Evolutionary conservation across 331 rosid species (phyloP).

Genomic region (Acacia concinna): DNA sequence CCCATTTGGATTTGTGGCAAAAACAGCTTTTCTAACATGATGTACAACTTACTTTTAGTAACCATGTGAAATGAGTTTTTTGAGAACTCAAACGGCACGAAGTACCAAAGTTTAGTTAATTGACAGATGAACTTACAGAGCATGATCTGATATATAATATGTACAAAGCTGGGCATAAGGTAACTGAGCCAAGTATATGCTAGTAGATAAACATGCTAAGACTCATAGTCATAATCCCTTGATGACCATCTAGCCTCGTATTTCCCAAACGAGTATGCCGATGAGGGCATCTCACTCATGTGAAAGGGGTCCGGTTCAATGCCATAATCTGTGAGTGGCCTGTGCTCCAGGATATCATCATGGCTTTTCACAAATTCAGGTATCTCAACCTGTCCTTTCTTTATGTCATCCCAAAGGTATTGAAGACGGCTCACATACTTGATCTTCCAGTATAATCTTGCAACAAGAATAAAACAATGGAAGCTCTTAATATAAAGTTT

Average conservation of each 20-base stretch:
- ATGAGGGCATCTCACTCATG: conserved; percentile 53
- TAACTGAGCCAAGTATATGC: background rate
- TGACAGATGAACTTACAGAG: conserved; percentile 14
- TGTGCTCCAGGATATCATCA: conserved; percentile 76
- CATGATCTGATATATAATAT: conserved; percentile 21
- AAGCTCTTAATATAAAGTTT: background rate
- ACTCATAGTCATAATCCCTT: conserved; percentile 36
- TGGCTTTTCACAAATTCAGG: conserved; percentile 85
- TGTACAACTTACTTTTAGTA: no score
- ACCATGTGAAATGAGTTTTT: no score
- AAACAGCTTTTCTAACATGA: no score
- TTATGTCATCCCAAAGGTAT: conserved; percentile 88
- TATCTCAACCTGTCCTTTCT: conserved; percentile 75
- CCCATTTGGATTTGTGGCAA: no score
- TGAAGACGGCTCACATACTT: conserved; percentile 84
- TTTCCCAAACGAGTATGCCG: conserved; percentile 46
- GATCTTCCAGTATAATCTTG: conserved; percentile 82
- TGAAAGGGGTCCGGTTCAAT: conserved; percentile 85
- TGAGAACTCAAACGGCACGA: no score
- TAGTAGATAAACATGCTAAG: conserved; percentile 21
- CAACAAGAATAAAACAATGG: conserved; percentile 1
- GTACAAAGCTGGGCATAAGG: conserved; percentile 28
- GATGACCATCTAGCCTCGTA: conserved; percentile 45
- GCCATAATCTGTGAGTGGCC: conserved; percentile 86
- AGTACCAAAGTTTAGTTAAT: conserved; percentile 8